A percentile compares a stretch with the other conserved stretches of the same genome.
Evolutionary conservation across 768 basidiomycete genomes (phyloP).

Genomic region (Calocera viscosa): DNA sequence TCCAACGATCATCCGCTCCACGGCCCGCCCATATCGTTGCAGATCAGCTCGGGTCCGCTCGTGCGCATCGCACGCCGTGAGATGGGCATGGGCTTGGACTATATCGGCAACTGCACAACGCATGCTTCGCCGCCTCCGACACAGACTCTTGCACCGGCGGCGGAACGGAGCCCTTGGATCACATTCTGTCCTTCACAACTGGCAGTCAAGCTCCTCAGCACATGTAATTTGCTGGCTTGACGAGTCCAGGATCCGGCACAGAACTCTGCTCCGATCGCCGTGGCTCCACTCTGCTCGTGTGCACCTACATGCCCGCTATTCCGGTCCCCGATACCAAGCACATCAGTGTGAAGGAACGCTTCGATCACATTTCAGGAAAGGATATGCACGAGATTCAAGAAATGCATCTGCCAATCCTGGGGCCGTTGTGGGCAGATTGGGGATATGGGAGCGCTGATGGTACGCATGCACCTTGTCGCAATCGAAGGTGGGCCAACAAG

Average conservation of each 20-base stretch:
- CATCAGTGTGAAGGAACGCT: background rate
- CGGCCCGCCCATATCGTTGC: too few relatives aligned
- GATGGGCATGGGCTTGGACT: too few relatives aligned
- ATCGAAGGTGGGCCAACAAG: conserved; percentile 53
- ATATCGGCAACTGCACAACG: too few relatives aligned
- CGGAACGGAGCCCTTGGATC: too few relatives aligned
- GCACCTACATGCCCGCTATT: conserved; percentile 3
- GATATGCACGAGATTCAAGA: background rate
- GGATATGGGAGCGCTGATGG: conserved; percentile 1
- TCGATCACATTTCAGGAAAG: background rate
- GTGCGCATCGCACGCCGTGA: too few relatives aligned
- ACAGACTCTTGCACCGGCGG: too few relatives aligned
- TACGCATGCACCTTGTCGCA: background rate
- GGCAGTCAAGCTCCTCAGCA: background rate
- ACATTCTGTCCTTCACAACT: conserved; percentile 6
- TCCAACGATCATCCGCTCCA: too few relatives aligned
- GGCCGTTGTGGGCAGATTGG: background rate
- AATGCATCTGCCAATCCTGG: background rate
- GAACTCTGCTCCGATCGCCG: background rate
- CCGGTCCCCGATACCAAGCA: background rate
- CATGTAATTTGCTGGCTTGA: background rate
- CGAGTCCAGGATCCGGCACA: background rate
- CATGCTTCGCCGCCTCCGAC: too few relatives aligned
- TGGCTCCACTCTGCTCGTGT: background rate
- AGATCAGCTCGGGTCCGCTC: too few relatives aligned